Evolutionary conservation across 2,329 filamentous ascomycete genomes (phyloP).

Genomic region (Talaromyces sp.): DNA sequence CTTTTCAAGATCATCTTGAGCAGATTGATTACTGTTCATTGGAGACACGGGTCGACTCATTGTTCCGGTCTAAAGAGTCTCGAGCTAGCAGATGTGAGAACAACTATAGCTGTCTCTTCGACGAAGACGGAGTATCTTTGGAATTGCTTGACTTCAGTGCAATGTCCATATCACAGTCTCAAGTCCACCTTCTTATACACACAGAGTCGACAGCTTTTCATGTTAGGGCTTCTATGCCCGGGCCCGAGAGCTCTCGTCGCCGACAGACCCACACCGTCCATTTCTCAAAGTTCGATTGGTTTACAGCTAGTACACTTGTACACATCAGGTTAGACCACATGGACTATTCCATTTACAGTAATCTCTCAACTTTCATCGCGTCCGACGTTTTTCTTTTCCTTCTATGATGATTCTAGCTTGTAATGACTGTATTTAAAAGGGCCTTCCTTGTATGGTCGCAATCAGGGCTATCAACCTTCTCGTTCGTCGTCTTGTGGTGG

Average conservation of each 20-base stretch:
- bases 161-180: background rate
- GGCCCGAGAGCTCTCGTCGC: background rate
- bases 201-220: background rate
- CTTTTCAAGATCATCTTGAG: background rate
- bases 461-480: background rate
- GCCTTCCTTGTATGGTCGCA: no score
- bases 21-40: background rate
- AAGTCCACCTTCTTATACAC: background rate
- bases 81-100: background rate
- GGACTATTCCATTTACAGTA: background rate
- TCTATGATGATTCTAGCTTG: background rate
- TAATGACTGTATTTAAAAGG: background rate
- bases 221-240: constrained; percentile 2
- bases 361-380: background rate
- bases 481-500: background rate
- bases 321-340: background rate
- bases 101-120: background rate
- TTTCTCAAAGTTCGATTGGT: background rate
- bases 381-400: background rate
- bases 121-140: background rate
- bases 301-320: background rate
- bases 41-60: background rate
- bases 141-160: background rate
- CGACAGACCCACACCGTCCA: background rate
- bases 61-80: background rate